A percentile compares a stretch with the other conserved stretches of the same genome.
Evolutionary conservation across 2,329 filamentous ascomycete species (phyloP).

Genomic region (Trichoderma atroviride): DNA sequence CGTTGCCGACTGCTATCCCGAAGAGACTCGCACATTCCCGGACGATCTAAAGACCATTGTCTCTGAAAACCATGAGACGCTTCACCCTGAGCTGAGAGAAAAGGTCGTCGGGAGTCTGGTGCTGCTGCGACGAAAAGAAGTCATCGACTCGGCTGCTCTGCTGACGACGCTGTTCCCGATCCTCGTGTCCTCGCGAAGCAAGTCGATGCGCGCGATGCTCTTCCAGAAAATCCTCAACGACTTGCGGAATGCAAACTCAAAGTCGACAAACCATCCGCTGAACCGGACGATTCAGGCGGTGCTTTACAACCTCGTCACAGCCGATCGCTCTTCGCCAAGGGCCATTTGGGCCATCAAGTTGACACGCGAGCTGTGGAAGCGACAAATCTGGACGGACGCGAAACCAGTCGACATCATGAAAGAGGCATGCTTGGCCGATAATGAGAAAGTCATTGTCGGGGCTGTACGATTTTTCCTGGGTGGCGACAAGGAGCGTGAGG

Average conservation of each 20-base stretch:
- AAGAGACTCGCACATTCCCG: constrained; percentile 75
- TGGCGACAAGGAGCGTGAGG: constrained; percentile 93
- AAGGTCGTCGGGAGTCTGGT: constrained; percentile 93
- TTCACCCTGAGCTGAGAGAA: constrained; percentile 85
- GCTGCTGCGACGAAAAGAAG: constrained; percentile 84
- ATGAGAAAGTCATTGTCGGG: constrained; percentile 87
- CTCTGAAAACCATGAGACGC: constrained; percentile 75
- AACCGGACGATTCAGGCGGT: constrained; percentile 93
- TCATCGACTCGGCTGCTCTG: constrained; percentile 81
- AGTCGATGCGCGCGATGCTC: constrained; percentile 80
- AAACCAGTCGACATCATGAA: constrained; percentile 99
- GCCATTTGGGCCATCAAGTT: constrained; percentile 96
- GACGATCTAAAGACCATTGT: constrained; percentile 81
- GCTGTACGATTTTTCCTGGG: constrained; percentile 94
- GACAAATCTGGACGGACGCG: constrained; percentile 92
- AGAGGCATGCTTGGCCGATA: constrained; percentile 83
- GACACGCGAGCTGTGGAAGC: constrained; percentile 92
- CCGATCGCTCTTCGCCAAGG: constrained; percentile 81
- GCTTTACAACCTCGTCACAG: constrained; percentile 86
- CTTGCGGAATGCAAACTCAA: constrained; percentile 82
- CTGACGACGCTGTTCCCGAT: constrained; percentile 94
- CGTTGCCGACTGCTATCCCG: constrained; percentile 89
- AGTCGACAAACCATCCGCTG: constrained; percentile 85
- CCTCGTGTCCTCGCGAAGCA: constrained; percentile 87
- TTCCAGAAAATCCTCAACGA: constrained; percentile 90